A percentile compares a stretch with the other conserved stretches of the same genome.
These are phyloP conservation scores for Phytopythium helicoides DNA, from an alignment of 352 stramenopile species.

Conservation along the genomic window DNA sequence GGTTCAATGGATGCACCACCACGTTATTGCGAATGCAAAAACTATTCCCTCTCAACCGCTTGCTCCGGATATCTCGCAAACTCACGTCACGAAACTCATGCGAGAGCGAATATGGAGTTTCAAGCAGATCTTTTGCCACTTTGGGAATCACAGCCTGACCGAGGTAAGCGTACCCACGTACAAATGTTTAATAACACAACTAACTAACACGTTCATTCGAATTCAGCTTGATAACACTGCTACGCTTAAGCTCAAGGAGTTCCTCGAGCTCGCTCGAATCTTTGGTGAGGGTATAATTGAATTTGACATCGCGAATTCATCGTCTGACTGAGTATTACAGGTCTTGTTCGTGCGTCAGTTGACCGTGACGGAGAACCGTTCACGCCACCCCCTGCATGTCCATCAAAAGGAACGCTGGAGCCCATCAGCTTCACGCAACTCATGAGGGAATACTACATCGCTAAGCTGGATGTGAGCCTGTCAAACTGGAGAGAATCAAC, in stretches of 20 bases:
- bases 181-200: too few species aligned
- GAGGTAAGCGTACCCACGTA: too few species aligned
- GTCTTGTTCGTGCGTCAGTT: constrained; percentile 41
- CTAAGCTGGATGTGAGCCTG: constrained; percentile 75
- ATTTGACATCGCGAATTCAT: background rate
- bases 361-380: constrained; percentile 59
- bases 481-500: constrained; percentile 49
- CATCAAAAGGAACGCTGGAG: constrained; percentile 27
- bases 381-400: constrained; percentile 20
- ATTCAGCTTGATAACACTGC: constrained; percentile 46
- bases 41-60: constrained; percentile 59
- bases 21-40: constrained; percentile 52
- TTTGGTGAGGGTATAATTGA: constrained; percentile 45
- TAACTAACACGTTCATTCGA: too few species aligned
- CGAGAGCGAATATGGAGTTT: constrained; percentile 66
- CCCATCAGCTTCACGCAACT: constrained; percentile 65
- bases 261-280: constrained; percentile 61
- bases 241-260: constrained; percentile 57
- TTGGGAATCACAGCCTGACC: constrained; percentile 55
- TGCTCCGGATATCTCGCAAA: constrained; percentile 62
- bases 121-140: constrained; percentile 79
- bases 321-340: constrained; percentile 19
- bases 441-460: constrained; percentile 66
- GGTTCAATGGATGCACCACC: constrained; percentile 41
- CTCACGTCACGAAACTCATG: constrained; percentile 68